Conservation (phyloP, 2,329 filamentous ascomycete species). For the Penicillium sp. region DNA sequence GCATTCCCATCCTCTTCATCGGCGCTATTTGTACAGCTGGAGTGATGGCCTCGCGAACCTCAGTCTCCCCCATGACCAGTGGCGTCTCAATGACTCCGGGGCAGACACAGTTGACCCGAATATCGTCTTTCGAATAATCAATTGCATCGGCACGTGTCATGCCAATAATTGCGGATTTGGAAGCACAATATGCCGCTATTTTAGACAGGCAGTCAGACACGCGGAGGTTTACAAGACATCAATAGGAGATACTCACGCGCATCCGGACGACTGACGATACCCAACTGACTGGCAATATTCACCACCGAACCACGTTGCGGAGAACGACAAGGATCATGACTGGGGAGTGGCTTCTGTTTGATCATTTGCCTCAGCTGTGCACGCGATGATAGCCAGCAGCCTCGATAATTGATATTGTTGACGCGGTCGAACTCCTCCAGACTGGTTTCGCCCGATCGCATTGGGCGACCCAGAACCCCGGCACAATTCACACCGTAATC, state of each 20-base stretch:
- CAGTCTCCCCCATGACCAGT: conserved; percentile 45
- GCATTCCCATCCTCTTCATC: conserved; percentile 52
- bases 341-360: conserved; percentile 43
- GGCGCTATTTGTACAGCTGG: conserved; percentile 49
- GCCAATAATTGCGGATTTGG: conserved; percentile 58
- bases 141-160: conserved; percentile 58
- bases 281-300: conserved; percentile 54
- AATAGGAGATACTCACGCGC: conserved; percentile 40
- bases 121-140: conserved; percentile 49
- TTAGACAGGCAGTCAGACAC: background rate
- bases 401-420: conserved; percentile 56
- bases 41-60: conserved; percentile 40
- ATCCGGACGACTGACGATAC: conserved; percentile 48
- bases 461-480: conserved; percentile 42
- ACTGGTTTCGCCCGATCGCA: conserved; percentile 44
- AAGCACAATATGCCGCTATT: conserved; percentile 55
- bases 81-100: conserved; percentile 50
- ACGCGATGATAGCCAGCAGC: conserved; percentile 49
- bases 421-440: conserved; percentile 52
- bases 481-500: conserved; percentile 60
- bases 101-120: conserved; percentile 37
- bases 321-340: conserved; percentile 35
- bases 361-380: conserved; percentile 49
- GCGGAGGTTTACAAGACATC: background rate
- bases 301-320: conserved; percentile 50